Evolutionary conservation across 202 grass and related monocot genomes (phyloP).

Genomic region (Setaria italica): DNA sequence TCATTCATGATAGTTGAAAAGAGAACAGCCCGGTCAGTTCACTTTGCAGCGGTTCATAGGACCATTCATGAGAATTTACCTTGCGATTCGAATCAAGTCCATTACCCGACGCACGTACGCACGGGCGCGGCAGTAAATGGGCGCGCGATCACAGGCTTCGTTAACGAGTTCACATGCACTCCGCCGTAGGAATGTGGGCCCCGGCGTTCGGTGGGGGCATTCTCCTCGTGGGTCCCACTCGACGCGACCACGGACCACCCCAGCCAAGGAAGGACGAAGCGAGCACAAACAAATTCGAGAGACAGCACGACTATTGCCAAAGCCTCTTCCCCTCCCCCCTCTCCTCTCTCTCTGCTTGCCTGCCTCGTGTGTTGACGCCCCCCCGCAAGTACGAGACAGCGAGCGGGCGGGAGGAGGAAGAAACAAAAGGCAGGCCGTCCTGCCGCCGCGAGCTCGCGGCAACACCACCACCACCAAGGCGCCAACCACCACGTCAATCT

Average conservation of each 20-base stretch:
- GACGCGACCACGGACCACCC: not conserved
- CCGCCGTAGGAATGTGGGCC: not conserved
- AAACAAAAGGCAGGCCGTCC: constrained; percentile 36
- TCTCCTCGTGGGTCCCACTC: not conserved
- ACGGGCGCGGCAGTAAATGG: constrained; percentile 24
- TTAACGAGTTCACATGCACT: constrained; percentile 53
- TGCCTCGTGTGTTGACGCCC: not conserved
- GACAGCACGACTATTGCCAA: not conserved
- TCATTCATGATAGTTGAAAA: not conserved
- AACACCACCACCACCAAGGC: not conserved
- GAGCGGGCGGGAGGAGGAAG: not conserved
- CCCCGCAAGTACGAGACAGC: constrained; percentile 43
- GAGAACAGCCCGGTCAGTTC: not conserved
- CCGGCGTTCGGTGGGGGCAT: not conserved
- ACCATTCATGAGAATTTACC: not conserved
- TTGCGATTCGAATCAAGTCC: not conserved
- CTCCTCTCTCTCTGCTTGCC: not conserved
- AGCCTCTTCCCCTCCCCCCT: not conserved
- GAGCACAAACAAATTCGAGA: constrained; percentile 1
- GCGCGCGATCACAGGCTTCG: constrained; percentile 24
- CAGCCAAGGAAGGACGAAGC: not conserved
- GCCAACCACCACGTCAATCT: not conserved
- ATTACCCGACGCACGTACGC: constrained; percentile 5
- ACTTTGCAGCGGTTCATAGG: not conserved
- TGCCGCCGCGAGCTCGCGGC: not conserved